Base-by-base conservation (phyloP, 1,139 yeast genomes). In the Hanseniaspora uvarum region DNA sequence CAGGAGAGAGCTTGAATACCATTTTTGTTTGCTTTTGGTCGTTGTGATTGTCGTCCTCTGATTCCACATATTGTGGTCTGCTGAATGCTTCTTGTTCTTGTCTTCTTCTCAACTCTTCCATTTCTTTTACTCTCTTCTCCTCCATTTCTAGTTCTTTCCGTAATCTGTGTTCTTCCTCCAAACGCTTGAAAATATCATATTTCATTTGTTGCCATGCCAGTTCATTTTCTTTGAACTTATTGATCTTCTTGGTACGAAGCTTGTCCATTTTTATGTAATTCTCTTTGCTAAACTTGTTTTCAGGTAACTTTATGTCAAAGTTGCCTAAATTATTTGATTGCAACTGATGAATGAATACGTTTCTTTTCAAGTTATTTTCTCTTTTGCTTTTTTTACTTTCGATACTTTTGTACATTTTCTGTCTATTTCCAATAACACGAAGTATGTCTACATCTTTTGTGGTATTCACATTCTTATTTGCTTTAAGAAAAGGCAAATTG, bases 171-270 rank as follows among this genome's bases (percentile, higher is more conserved):
- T 50, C 53, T 28, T 41, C 47, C 14, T 36, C 45, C n/a, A 41
- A 23, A 12, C 43, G 38, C 16, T 34, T 26, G 31, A 34, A 50
- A 16, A 50, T 36, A 4, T 43, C 43, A 16, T 21, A n/a, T 31
- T 50, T 50, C 53, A 50, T 41, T 18, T 41, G 38, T 23, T 50
- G 53, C 53, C 53, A 50, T 2, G 53, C 26, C 5, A 43, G 14
- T 24, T 50, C 53, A n/a, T 50, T 50, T 36, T 50, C 53, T 23
- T 50, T 50, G 23, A 50, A 50, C 34, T 50, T 50, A 12, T 41
- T 41, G 8, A 50, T 43, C 36, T 50, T 50, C 23, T 50, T 50
- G 3, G 38, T 12, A 14, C 45, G 45, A 11, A 50, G 10, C 12
- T 26, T 50, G 16, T 50, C 53, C 37, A 50, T 12, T 37, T 28